A percentile compares a stretch with the other conserved stretches of the same genome.
phyloP scores from a whole-genome alignment of 176 grass and related monocot species.

The Pharus latifolius region DNA sequence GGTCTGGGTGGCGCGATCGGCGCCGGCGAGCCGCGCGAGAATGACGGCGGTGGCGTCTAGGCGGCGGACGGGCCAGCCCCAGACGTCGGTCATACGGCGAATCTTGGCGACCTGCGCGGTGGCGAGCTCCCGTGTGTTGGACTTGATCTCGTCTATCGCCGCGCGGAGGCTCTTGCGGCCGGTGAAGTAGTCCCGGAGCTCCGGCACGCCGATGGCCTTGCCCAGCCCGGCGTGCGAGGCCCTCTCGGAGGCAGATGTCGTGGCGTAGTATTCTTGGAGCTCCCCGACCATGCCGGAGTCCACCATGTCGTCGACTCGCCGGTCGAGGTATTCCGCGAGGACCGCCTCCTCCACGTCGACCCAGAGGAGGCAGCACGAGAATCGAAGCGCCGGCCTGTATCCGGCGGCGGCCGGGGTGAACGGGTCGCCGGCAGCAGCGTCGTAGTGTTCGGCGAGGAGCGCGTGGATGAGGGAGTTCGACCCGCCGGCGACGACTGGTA shows the following conservation, averaged over 20 bases:
- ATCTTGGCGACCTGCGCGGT: slow-evolving; percentile 70
- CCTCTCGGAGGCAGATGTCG: slow-evolving; percentile 30
- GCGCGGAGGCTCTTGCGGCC: slow-evolving; percentile 19
- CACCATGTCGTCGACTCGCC: slow-evolving; percentile 88
- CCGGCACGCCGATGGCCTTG: slow-evolving; percentile 78
- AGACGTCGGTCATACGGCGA: slow-evolving; percentile 30
- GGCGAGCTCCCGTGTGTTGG: slow-evolving; percentile 69
- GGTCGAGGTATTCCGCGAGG: slow-evolving; percentile 58
- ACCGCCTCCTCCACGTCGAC: slow-evolving; percentile 56
- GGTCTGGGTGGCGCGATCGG: slow-evolving; percentile 10
- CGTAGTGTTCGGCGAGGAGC: slow-evolving; percentile 13
- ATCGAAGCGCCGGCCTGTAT: slow-evolving; percentile 34
- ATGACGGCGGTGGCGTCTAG: slow-evolving; percentile 64
- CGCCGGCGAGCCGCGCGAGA: slow-evolving; percentile 29
- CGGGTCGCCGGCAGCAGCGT: slow-evolving; percentile 20
- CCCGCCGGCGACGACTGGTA: slow-evolving; percentile 74
- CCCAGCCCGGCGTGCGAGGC: slow-evolving; percentile 53
- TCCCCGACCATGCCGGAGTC: slow-evolving; percentile 64
- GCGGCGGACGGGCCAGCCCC: slow-evolving; percentile 60
- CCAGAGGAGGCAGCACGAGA: slow-evolving; percentile 83
- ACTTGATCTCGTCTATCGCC: slow-evolving; percentile 68
- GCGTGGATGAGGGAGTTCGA: slow-evolving; percentile 93
- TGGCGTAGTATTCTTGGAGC: slow-evolving; percentile 57
- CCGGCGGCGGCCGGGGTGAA: slow-evolving; percentile 11
- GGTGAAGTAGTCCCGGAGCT: slow-evolving; percentile 48